Base-by-base conservation (phyloP, 768 basidiomycete genomes). In the Boletus huronensis region DNA sequence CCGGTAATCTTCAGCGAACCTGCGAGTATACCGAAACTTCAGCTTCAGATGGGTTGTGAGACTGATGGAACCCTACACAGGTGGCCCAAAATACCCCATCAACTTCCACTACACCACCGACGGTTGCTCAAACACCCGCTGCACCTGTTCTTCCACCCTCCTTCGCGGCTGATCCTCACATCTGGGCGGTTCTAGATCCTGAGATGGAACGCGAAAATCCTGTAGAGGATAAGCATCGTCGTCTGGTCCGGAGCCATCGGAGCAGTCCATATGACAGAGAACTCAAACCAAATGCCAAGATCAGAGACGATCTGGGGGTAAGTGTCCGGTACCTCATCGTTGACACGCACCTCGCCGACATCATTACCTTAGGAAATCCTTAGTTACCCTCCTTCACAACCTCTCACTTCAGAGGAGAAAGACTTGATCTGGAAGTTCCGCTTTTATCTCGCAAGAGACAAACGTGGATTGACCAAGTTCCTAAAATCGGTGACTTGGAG, bases 401-500 rank as follows among this genome's bases (percentile, higher is more conserved):
- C 81, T 10, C 77, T 99, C 8, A 90, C 83, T 4, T 85, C 93
- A 0, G 90, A 94, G 64, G 96, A 98, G 73, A 97, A 96, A 66
- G 96, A 98, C 61, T 76, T 95, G 39, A 86, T 98, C 36, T 99
- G 97, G 97, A 95, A 96, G 70, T 99, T 96, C 79, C 83, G 97
- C n/a, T 99, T 98, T 74, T 98, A 97, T 61, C 84, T 99, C 11
- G 84, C 87, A 3, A 77, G 93, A 32, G 92, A 95, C 70, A 95
- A 93, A 72, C 85, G 90, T 10, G 94, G 95, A 2, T 79, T 98
- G 38, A 98, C 96, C 32, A 99, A 99, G 69, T 99, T 99, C 73
- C 79, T 99, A 50, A 98, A 93, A 70, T 93, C 93, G 29, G 97
- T 99, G 35, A 93, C 95, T 19, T 98, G 97, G 97, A 80, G 93